These are phyloP conservation scores for Amanita rubescens DNA, from an alignment of 768 basidiomycete genomes.

Conservation along the genomic window DNA sequence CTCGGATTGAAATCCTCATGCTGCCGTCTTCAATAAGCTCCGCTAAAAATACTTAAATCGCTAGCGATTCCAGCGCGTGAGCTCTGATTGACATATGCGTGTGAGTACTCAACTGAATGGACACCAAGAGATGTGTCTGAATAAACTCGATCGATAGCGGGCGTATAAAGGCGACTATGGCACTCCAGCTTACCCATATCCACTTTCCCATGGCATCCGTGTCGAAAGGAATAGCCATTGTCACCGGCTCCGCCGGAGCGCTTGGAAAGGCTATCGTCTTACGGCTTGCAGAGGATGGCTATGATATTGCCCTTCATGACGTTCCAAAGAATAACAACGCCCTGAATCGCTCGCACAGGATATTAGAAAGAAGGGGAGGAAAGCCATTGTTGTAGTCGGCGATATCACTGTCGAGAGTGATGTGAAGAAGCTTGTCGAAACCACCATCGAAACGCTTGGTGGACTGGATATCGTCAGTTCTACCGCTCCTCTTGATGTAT, in stretches of 20 bases:
- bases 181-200: too few relatives aligned
- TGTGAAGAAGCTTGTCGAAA: slow-evolving; percentile 27
- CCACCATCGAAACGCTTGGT: slow-evolving; percentile 27
- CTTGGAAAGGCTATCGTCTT: slow-evolving; percentile 6
- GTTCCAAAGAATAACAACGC: neutral
- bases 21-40: too few relatives aligned
- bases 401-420: slow-evolving; percentile 30
- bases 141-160: too few relatives aligned
- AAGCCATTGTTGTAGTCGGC: slow-evolving; percentile 16
- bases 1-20: too few relatives aligned
- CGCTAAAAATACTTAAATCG: too few relatives aligned
- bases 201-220: neutral
- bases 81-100: too few relatives aligned
- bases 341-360: slow-evolving; percentile 14
- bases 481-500: neutral
- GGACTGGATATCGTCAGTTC: slow-evolving; percentile 18
- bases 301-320: slow-evolving; percentile 5
- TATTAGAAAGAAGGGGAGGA: slow-evolving; percentile 16
- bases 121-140: too few relatives aligned
- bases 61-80: too few relatives aligned
- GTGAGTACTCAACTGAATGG: too few relatives aligned
- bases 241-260: slow-evolving; percentile 5
- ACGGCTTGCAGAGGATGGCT: slow-evolving; percentile 9
- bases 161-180: too few relatives aligned
- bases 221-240: slow-evolving; percentile 3